These are phyloP conservation scores for Ballota nigra DNA, from an alignment of 257 asterid genomes.

Conservation along the genomic window DNA sequence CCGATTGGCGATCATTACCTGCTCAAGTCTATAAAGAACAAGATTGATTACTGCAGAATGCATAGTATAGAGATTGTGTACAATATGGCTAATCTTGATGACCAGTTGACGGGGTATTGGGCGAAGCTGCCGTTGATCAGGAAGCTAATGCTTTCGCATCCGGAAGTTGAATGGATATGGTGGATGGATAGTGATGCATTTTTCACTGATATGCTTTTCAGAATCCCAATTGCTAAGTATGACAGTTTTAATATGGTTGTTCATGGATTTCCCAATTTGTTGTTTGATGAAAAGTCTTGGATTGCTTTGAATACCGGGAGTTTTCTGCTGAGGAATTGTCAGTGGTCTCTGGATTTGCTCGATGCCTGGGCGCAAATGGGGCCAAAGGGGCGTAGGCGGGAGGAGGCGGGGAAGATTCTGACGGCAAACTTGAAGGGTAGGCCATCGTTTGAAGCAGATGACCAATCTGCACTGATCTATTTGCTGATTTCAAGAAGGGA, in stretches of 20 bases:
- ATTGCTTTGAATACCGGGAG: constrained; percentile 42
- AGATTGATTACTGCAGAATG: constrained; percentile 51
- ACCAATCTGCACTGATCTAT: constrained; percentile 45
- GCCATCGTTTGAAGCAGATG: constrained; percentile 48
- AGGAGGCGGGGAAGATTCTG: constrained; percentile 38
- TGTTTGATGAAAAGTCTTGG: constrained; percentile 44
- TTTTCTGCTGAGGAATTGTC: constrained; percentile 45
- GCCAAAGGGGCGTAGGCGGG: constrained; percentile 37
- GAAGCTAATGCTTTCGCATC: constrained; percentile 41
- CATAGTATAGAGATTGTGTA: constrained; percentile 42
- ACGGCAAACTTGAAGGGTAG: constrained; percentile 45
- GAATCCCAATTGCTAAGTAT: constrained; percentile 35
- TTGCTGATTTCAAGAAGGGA: constrained; percentile 30
- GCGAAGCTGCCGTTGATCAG: constrained; percentile 44
- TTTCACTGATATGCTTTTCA: constrained; percentile 46
- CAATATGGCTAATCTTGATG: constrained; percentile 39
- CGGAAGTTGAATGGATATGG: constrained; percentile 53
- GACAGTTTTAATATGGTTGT: constrained; percentile 30
- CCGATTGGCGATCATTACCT: constrained; percentile 47
- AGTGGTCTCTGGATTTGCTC: constrained; percentile 53
- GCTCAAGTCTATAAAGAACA: constrained; percentile 49
- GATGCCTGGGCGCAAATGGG: constrained; percentile 58
- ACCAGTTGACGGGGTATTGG: constrained; percentile 43
- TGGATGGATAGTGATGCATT: constrained; percentile 57
- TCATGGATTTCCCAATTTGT: constrained; percentile 36